Base-by-base conservation (phyloP, 306 rosid genomes). In the Acacia melanoxylon region DNA sequence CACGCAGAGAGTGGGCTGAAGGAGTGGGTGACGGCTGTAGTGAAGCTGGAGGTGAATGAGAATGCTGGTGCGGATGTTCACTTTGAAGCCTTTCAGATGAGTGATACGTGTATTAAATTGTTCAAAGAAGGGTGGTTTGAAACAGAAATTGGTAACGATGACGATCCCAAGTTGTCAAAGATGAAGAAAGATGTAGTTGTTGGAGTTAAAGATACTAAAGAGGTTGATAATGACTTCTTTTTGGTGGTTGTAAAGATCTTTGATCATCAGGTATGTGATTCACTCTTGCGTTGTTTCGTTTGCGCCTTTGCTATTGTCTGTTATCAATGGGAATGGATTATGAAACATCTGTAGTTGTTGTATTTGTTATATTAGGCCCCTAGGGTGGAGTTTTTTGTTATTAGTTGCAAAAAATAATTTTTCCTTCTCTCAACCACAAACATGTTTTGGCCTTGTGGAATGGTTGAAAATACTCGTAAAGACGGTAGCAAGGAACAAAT, bases 81-180 rank as follows among this genome's bases (percentile, higher is more conserved):
- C 80, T 93, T 96, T 25, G 99, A 96, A 75, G 97, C 98, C 1
- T 96, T 96, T 90, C 98, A 96, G 90, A 92, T 96, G 97, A 96
- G 98, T 87, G 99, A 96, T 80, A 80, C 87, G 42, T 96, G 99
- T 72, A 76, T 94, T 37, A 88, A 80, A 68, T 87, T 96, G 91
- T 94, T 91, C 58, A 92, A 85, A 87, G 98, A 96, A 85, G 92
- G 87, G 20, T 91, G 98, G 98, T 92, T 94, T 40, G 92, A 81
- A 82, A 87, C 90, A 0, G 97, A 96, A 74, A 86, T 94, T 44
- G 86, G 77, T 62, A 92, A 90, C 66, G 97, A 89, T 19, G 83
- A 78, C 48, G 99, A 96, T 85, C 99, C 98, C 2, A 96, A 94
- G 88, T 69, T 96, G 80, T 94, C 97, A 0, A 89, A 85, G 68